Evolutionary conservation across 2,329 filamentous ascomycete genomes (phyloP), one percentile per base, ranked within the genome.

Genomic region (Fusarium bulbicola): DNA sequence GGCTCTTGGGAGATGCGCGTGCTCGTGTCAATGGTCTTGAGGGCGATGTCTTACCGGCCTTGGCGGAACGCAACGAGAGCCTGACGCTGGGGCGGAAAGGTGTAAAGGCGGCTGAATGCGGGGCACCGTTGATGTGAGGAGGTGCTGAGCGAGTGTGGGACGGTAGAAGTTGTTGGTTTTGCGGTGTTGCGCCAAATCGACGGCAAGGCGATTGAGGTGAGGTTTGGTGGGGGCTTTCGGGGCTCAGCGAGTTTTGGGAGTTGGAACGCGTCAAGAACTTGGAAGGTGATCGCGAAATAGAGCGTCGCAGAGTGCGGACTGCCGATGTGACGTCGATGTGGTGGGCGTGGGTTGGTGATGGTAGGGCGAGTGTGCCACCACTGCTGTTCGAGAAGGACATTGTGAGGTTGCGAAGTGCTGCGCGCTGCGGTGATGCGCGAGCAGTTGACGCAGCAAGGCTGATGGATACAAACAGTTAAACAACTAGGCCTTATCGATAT

Each of bases 211-310:
- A 87, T 84, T 85, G 89, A 71, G 86, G 87, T 49, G 82, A 83
- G 30, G 78, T 76, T 58, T 80, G 80, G 50, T 85, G 83, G 62
- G 90, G 89, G 71, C 80, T 79, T 39, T 87, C 83, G 20, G 86
- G 85, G 64, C 80, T 83, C 42, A 86, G 83, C 20, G 86, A 86
- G 66, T 80, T 83, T 70, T 86, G 84, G 2, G 87, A 88, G 49
- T 81, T 81, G 50, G 84, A 81, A 71, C 86, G 85, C 57, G 82
- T 81, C 40, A 97, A 85, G 63, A 96, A 95, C 81, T 96, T 97
- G 37, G 95, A 97, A 16, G 95, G 95, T n/a, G 95, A 98, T 77
- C 95, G 90, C 64, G 95, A 98, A 72, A 98, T 87, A 32, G 95
- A 97, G 76, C 94, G 93, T 74, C 95, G 90, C 66, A 98, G 86